Conservation (phyloP, 352 stramenopile genomes). For the Globisporangium perplexum region DNA sequence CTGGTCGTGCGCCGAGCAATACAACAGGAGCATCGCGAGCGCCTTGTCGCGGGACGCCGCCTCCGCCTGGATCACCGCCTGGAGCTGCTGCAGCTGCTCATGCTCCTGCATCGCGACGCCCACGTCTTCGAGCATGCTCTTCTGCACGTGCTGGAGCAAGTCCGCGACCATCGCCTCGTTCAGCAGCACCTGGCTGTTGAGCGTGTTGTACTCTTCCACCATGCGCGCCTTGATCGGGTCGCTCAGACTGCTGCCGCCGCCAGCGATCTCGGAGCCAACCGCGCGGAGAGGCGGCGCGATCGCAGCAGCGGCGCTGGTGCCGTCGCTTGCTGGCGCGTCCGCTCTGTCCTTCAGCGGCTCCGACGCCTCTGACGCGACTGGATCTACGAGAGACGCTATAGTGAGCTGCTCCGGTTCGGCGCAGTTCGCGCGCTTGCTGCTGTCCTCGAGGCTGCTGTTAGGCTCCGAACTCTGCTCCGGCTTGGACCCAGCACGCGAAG, state of each 20-base stretch:
- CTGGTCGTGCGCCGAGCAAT: constrained; percentile 16
- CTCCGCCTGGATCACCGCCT: constrained; percentile 29
- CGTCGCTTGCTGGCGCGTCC: too few relatives aligned
- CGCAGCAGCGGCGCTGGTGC: too few relatives aligned
- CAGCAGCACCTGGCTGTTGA: constrained; percentile 33
- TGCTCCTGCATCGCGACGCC: constrained; percentile 20
- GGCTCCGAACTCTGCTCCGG: too few relatives aligned
- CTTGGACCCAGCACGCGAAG: too few relatives aligned
- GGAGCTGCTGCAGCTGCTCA: constrained; percentile 30
- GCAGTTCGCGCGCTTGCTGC: neutral
- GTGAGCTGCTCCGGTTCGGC: neutral
- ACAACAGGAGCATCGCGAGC: constrained; percentile 33
- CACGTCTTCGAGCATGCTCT: constrained; percentile 20
- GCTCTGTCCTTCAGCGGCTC: too few relatives aligned
- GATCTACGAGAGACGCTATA: too few relatives aligned
- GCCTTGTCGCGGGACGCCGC: constrained; percentile 29
- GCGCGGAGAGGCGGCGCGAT: too few relatives aligned
- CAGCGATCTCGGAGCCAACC: too few relatives aligned
- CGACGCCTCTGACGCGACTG: neutral
- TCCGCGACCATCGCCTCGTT: constrained; percentile 34
- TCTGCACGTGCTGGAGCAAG: constrained; percentile 17
- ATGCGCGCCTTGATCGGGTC: constrained; percentile 14
- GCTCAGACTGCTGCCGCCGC: too few relatives aligned
- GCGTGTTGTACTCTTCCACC: constrained; percentile 22
- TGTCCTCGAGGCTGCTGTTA: neutral